Base-by-base conservation (phyloP, 805 yeast species). In the Pichia manshurica region DNA sequence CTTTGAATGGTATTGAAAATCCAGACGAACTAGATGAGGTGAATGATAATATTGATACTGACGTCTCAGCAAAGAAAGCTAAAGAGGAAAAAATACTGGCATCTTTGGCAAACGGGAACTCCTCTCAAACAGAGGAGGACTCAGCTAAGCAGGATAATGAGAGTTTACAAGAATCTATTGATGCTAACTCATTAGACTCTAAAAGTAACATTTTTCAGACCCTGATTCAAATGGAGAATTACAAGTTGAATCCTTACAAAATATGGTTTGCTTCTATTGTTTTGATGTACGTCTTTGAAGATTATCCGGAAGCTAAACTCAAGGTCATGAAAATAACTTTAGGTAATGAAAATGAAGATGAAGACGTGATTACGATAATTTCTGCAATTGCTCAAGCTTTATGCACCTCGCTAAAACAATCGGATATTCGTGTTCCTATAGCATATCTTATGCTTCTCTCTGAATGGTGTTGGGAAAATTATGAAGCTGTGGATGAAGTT, bases 211-310 rank as follows among this genome's bases (percentile, higher is more conserved):
- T 93, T 1, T 81, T 93, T 48, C 69, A 79, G 22, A 76, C 84
- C 0, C 64, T 93, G 6, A 74, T 88, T 54, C 91, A 85, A 53
- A 87, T 85, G 57, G 91, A 90, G 53, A 84, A 80, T 19, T 62
- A 74, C 42, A 78, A 81, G 46, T 65, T 90, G 31, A 91, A 93
- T 55, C 97, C 99, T 0, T 93, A 89, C 61, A 79, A 81, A 57
- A 66, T 80, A 1, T 93, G 96, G 93, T 90, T 91, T 65, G 79
- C 96, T 0, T 70, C 85, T 2, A 75, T 81, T 4, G 68, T 87
- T 4, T 61, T 91, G 20, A 70, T 84, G 38, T 77, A 76, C 46
- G 61, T 89, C 2, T 75, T 89, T 51, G 78, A 77, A 46, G 83
- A 76, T 34, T 68, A 66, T 50, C 71, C 71, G 5, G 78, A 73